Conservation (phyloP, 371 early-diverging fungal species). For the Thermomucor indicae-seudaticae region DNA sequence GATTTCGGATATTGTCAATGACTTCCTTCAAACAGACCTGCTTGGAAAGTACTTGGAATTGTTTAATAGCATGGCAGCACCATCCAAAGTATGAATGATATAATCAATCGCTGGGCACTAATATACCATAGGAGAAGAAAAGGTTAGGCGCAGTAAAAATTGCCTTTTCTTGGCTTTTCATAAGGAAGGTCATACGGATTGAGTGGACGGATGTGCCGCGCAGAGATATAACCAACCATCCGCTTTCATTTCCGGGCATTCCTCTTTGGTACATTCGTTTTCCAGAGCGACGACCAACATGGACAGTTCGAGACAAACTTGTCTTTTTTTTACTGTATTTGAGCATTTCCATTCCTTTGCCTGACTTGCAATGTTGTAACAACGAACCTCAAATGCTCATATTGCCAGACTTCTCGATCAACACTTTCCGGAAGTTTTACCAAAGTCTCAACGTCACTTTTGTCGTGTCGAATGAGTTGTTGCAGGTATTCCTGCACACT, state of each 20-base stretch:
- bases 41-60: conserved; percentile 76
- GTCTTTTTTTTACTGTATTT: conserved; percentile 67
- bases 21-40: conserved; percentile 31
- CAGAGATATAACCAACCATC: conserved; percentile 90
- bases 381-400: conserved; percentile 77
- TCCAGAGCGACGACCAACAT: conserved; percentile 71
- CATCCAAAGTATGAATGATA: conserved; percentile 88
- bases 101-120: conserved; percentile 94
- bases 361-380: neutral
- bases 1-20: neutral
- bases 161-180: no score
- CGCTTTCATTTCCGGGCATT: conserved; percentile 93
- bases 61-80: conserved; percentile 78
- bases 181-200: conserved; percentile 70
- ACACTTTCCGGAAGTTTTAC: conserved; percentile 66
- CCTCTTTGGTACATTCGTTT: conserved; percentile 72
- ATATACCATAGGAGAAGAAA: neutral
- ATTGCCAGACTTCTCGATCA: conserved; percentile 80
- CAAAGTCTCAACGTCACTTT: conserved; percentile 56
- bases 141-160: no score
- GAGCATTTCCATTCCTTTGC: conserved; percentile 15
- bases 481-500: conserved; percentile 86
- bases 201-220: conserved; percentile 84
- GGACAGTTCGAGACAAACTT: conserved; percentile 78
- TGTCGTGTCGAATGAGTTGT: conserved; percentile 62